Evolutionary conservation across 73 alveolate species (phyloP).

Genomic region (Effrenium voratum): DNA sequence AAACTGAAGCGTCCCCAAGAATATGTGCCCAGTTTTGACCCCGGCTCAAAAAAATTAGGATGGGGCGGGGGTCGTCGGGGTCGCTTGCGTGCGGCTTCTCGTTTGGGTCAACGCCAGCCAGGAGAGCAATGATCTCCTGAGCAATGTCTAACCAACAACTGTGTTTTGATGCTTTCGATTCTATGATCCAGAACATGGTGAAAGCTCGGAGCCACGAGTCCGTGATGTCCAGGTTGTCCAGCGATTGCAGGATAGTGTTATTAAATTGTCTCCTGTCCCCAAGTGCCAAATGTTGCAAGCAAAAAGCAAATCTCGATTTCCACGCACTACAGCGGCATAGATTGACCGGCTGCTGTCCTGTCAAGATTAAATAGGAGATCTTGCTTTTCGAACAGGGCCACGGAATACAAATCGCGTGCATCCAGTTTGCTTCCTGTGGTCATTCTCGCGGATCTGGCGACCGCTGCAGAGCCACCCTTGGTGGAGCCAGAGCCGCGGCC

Average conservation of each 20-base stretch:
- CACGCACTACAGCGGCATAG: too few species aligned
- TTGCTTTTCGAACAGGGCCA: constrained; percentile 11
- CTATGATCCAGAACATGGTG: background rate
- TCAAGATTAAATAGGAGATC: constrained; percentile 1
- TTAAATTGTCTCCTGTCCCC: constrained; percentile 32
- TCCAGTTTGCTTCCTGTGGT: background rate
- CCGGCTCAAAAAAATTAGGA: background rate
- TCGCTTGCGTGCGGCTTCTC: constrained; percentile 1
- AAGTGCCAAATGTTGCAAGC: too few species aligned
- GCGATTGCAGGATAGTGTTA: background rate
- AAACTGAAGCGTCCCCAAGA: too few species aligned
- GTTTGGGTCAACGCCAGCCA: background rate
- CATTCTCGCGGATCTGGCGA: too few species aligned
- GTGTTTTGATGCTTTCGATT: background rate
- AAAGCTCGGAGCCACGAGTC: background rate
- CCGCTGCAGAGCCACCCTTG: too few species aligned
- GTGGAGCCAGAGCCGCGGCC: too few species aligned
- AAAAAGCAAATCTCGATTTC: too few species aligned
- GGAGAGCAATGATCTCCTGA: background rate
- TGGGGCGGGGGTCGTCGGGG: background rate
- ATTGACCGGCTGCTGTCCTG: too few species aligned
- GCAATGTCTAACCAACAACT: background rate
- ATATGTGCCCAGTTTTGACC: too few species aligned
- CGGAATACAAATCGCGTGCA: background rate
- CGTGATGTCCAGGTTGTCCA: background rate